Percentiles rank a stretch among this genome's conserved stretches.
These are phyloP conservation scores for Malassezia pachydermatis DNA, from an alignment of 1,284 basidiomycete genomes.

Conservation along the genomic window DNA sequence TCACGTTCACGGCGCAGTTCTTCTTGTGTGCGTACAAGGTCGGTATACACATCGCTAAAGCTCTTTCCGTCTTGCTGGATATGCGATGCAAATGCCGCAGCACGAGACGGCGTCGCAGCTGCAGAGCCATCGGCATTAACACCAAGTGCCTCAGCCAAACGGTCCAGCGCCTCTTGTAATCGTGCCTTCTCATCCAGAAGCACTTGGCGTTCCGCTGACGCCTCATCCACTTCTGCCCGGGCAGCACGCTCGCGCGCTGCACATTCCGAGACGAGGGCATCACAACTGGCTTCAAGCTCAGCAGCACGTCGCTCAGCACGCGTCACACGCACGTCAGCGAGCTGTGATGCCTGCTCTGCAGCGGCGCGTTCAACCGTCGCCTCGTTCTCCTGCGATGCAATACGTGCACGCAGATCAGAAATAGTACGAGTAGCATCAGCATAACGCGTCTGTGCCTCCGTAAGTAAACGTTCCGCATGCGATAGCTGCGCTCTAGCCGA, in stretches of 20 bases:
- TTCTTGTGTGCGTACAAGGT: slow-evolving; percentile 72
- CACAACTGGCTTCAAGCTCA: slow-evolving; percentile 67
- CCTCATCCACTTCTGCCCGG: slow-evolving; percentile 59
- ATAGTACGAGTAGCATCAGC: slow-evolving; percentile 62
- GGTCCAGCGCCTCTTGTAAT: slow-evolving; percentile 39
- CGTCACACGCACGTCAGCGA: slow-evolving; percentile 73
- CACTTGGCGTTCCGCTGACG: slow-evolving; percentile 47
- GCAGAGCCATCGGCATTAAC: slow-evolving; percentile 13
- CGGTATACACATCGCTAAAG: slow-evolving; percentile 81
- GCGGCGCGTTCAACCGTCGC: slow-evolving; percentile 65
- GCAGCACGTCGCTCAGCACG: slow-evolving; percentile 67
- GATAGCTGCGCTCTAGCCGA: slow-evolving; percentile 60
- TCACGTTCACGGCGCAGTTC: slow-evolving; percentile 63
- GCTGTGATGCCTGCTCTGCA: slow-evolving; percentile 60
- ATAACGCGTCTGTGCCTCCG: slow-evolving; percentile 59
- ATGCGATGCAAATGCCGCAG: slow-evolving; percentile 50
- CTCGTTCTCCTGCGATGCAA: slow-evolving; percentile 67
- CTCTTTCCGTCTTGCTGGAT: slow-evolving; percentile 69
- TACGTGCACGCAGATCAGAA: slow-evolving; percentile 60
- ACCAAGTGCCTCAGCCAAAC: slow-evolving; percentile 40
- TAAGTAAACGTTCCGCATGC: slow-evolving; percentile 61
- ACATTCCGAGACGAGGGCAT: slow-evolving; percentile 59
- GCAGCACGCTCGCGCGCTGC: slow-evolving; percentile 59
- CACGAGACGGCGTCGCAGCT: neutral
- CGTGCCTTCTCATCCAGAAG: slow-evolving; percentile 49